Evolutionary conservation across 345 rosid species (phyloP).

Genomic region (Corchorus capsularis): DNA sequence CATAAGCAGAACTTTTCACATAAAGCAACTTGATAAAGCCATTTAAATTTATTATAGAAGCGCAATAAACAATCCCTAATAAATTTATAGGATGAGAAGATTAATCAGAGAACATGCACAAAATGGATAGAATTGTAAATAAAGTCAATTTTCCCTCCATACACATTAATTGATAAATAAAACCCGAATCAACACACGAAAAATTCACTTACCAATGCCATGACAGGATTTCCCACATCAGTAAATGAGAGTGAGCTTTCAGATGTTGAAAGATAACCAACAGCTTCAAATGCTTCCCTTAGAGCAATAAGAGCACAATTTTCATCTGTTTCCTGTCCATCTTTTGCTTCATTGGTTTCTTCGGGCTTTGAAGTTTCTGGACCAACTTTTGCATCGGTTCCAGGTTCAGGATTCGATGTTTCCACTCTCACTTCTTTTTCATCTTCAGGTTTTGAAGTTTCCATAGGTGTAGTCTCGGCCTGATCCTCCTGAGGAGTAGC

Average conservation of each 20-base stretch:
- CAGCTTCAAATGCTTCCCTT: conserved; percentile 82
- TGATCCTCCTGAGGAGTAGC: conserved; percentile 46
- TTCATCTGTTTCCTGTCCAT: conserved; percentile 42
- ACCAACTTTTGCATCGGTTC: conserved; percentile 34
- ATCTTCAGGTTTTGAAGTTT: conserved; percentile 60
- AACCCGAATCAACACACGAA: neutral
- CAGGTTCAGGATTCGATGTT: conserved; percentile 45
- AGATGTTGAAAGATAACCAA: conserved; percentile 65
- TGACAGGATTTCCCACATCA: conserved; percentile 93
- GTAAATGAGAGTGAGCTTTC: conserved; percentile 78
- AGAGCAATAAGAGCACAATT: conserved; percentile 72
- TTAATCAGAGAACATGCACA: neutral
- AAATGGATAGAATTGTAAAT: neutral
- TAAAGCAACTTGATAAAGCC: neutral
- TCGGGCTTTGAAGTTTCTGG: conserved; percentile 45
- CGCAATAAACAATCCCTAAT: neutral
- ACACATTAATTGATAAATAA: neutral
- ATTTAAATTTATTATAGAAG: conserved; percentile 2
- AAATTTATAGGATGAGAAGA: neutral
- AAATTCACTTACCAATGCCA: conserved; percentile 84
- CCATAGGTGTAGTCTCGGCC: conserved; percentile 40
- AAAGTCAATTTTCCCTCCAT: neutral
- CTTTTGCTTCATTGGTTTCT: conserved; percentile 42
- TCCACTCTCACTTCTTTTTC: conserved; percentile 49
- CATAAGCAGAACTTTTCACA: neutral